Base-by-base conservation (phyloP, 1,284 basidiomycete species). In the Ustilago vetiveriae region DNA sequence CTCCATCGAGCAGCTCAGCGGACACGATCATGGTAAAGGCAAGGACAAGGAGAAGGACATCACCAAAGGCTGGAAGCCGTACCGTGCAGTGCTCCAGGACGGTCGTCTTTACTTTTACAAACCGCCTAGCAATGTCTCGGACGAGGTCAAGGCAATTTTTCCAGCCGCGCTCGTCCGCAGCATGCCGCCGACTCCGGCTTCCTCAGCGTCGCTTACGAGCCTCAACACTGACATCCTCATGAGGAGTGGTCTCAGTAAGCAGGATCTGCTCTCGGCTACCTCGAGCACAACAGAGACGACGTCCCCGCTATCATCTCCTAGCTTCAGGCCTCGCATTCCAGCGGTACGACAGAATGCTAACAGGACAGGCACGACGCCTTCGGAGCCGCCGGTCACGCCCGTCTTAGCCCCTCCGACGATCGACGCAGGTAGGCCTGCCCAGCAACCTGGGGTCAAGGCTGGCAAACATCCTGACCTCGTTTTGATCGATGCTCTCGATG, bases 21-120 rank as follows among this genome's bases (percentile, higher is more conserved):
- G 70, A 14, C 48, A 55, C 24, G 62, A 70, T 4, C 45, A 51
- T 19, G 54, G 54, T 54, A 68, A 60, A 26, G 64, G 56, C 27
- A 69, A 64, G 26, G 65, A 62, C 24, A 53, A 58, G 47, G 76
- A 79, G 24, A 78, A 78, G 64, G 77, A 78, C 52, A 62, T 79
- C 38, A 32, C 59, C 5, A 78, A 78, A 23, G 80, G 80, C 32
- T 82, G 80, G 80, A 80, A 81, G 38, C 76, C 80, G 9, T 82
- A 78, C 48, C 74, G 75, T 8, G 78, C 75, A 22, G 52, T 79
- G 13, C 55, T 82, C n/a, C 54, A 63, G 8, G 74, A 74, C 26
- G 75, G 71, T n/a, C 62, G 58, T 7, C 65, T 82, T 30, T 56
- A 51, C 49, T 82, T 82, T 49, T 81, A 74, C 67, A 81, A 81